A percentile compares a stretch with the other conserved stretches of the same genome.
These are phyloP conservation scores for Mortierella sp. DNA, from an alignment of 371 early-diverging fungal species.

Conservation along the genomic window DNA sequence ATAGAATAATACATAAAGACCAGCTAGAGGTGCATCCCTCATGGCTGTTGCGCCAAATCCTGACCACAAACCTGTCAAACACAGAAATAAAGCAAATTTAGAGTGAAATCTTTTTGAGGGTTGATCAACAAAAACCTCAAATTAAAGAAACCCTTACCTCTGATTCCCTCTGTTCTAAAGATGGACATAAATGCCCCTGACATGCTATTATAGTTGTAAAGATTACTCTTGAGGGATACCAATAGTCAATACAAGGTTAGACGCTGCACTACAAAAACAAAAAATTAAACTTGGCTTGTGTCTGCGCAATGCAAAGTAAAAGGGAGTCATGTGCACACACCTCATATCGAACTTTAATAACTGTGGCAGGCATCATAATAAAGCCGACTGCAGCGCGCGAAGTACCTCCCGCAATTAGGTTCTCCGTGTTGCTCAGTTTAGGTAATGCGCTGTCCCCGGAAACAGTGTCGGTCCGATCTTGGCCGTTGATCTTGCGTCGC, in stretches of 20 bases:
- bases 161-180: constrained; percentile 67
- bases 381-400: constrained; percentile 91
- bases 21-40: constrained; percentile 96
- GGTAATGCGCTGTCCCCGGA: constrained; percentile 42
- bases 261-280: background rate
- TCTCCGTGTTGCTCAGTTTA: constrained; percentile 67
- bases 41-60: constrained; percentile 94
- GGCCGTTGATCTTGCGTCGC: constrained; percentile 42
- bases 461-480: constrained; percentile 42
- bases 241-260: too few species aligned
- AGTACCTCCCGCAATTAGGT: constrained; percentile 82
- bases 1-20: constrained; percentile 94
- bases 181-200: constrained; percentile 75
- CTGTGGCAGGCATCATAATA: constrained; percentile 94
- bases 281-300: background rate
- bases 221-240: constrained; percentile 71
- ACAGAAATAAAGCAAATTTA: background rate
- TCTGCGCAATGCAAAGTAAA: constrained; percentile 2
- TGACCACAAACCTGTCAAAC: constrained; percentile 80
- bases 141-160: constrained; percentile 57
- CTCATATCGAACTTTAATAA: constrained; percentile 95
- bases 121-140: background rate
- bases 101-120: too few species aligned
- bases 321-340: constrained; percentile 55
- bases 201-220: constrained; percentile 83